Evolutionary conservation across 148 eudicot species (phyloP).

Genomic region (Rhododendron molle): DNA sequence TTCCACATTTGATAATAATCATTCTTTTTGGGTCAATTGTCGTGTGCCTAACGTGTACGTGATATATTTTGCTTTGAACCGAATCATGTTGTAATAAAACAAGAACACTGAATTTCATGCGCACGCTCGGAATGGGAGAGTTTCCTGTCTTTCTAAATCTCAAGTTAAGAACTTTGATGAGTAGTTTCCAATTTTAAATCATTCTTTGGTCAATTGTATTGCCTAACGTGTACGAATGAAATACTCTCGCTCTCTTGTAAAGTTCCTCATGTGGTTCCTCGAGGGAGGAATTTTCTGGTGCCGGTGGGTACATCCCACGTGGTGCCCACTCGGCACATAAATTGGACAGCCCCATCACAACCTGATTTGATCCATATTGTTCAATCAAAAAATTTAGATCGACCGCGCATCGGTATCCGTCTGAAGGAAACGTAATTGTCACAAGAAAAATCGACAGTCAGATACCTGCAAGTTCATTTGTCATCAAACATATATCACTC

Average conservation of each 20-base stretch:
- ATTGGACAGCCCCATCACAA: background rate
- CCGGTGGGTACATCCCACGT: too few species aligned
- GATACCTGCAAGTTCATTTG: background rate
- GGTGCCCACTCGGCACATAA: too few species aligned
- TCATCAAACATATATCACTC: background rate
- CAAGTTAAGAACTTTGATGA: background rate
- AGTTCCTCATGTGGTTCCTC: background rate
- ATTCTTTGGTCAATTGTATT: background rate
- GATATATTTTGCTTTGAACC: background rate
- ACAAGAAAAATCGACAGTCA: background rate
- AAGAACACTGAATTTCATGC: background rate
- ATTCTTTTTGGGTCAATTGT: background rate
- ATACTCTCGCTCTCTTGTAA: background rate
- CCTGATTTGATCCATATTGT: background rate
- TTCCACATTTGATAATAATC: background rate
- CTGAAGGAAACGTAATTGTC: background rate
- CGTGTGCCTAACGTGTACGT: background rate
- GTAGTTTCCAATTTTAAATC: background rate
- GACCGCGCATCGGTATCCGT: background rate
- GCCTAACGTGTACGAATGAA: background rate
- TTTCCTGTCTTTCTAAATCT: background rate
- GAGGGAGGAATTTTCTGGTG: too few species aligned
- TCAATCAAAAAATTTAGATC: background rate
- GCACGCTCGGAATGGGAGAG: background rate
- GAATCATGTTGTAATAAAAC: background rate